Conservation (phyloP, 208 protist genomes). For the Wallacemonas sp. region DNA sequence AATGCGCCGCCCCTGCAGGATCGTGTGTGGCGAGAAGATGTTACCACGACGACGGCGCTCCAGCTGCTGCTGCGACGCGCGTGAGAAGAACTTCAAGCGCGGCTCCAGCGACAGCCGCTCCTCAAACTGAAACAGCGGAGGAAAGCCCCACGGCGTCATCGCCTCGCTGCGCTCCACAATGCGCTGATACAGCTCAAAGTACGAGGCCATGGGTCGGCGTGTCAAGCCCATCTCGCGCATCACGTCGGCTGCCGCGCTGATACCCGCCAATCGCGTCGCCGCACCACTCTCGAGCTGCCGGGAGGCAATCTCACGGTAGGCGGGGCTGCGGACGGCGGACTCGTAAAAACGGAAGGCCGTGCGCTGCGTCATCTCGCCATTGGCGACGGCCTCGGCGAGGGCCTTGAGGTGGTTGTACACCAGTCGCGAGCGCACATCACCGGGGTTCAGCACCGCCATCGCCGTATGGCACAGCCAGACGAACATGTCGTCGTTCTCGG, state of each 20-base stretch:
- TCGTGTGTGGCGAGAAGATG: conserved; percentile 79
- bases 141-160: conserved; percentile 92
- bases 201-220: conserved; percentile 84
- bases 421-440: conserved; percentile 85
- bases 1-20: conserved; percentile 71
- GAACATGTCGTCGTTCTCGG: conserved; percentile 92
- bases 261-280: conserved; percentile 83
- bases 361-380: conserved; percentile 84
- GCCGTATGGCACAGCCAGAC: conserved; percentile 91
- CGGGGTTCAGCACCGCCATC: conserved; percentile 91
- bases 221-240: conserved; percentile 89
- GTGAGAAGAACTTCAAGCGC: conserved; percentile 86
- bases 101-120: conserved; percentile 86
- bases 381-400: conserved; percentile 84
- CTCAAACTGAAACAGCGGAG: conserved; percentile 92
- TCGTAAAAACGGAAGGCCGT: conserved; percentile 91
- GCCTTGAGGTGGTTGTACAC: conserved; percentile 88
- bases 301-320: conserved; percentile 81
- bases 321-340: conserved; percentile 83
- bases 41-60: conserved; percentile 67
- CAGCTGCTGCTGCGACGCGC: conserved; percentile 77
- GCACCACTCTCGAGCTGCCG: conserved; percentile 83
- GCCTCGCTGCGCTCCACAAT: conserved; percentile 90
- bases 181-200: conserved; percentile 92
- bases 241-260: conserved; percentile 84